Percentiles rank a stretch among this genome's conserved stretches.
These are phyloP conservation scores for Amanita jacksonii DNA, from an alignment of 768 basidiomycete species.

Conservation along the genomic window DNA sequence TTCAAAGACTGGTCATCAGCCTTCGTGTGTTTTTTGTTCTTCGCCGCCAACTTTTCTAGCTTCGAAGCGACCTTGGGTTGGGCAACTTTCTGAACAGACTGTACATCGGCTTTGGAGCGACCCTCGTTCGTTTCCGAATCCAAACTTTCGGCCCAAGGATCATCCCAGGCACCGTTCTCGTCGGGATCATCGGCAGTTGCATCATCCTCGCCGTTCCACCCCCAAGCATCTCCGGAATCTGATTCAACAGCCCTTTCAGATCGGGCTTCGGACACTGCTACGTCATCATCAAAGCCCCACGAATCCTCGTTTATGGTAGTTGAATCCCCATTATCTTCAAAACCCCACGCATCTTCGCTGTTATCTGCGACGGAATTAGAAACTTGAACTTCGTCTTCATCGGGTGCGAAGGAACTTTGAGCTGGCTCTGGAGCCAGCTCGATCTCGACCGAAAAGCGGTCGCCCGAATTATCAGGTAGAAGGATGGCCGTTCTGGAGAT, in stretches of 20 bases:
- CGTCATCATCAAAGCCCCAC: constrained; percentile 48
- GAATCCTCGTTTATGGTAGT: constrained; percentile 29
- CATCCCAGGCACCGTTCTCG: constrained; percentile 50
- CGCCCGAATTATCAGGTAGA: constrained; percentile 24
- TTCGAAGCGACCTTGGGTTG: constrained; percentile 47
- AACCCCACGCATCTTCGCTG: constrained; percentile 24
- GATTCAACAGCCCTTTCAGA: no score
- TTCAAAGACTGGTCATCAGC: constrained; percentile 18
- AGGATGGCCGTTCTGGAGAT: constrained; percentile 47
- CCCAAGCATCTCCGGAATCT: constrained; percentile 61
- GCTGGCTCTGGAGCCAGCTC: constrained; percentile 23
- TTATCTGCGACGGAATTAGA: not conserved
- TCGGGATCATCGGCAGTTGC: constrained; percentile 20
- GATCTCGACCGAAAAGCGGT: constrained; percentile 33
- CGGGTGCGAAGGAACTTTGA: constrained; percentile 21
- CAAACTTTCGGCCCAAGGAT: constrained; percentile 54
- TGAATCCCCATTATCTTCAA: constrained; percentile 21
- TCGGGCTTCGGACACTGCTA: constrained; percentile 15
- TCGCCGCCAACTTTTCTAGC: constrained; percentile 47
- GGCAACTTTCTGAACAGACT: constrained; percentile 21
- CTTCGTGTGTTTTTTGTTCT: constrained; percentile 37
- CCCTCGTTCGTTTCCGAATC: not conserved
- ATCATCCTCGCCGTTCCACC: constrained; percentile 56
- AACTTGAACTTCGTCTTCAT: constrained; percentile 14
- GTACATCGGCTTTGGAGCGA: constrained; percentile 19